Percentiles rank a stretch among this genome's conserved stretches.
Conservation (phyloP, 768 basidiomycete species). For the Fomitopsis pulvina region DNA sequence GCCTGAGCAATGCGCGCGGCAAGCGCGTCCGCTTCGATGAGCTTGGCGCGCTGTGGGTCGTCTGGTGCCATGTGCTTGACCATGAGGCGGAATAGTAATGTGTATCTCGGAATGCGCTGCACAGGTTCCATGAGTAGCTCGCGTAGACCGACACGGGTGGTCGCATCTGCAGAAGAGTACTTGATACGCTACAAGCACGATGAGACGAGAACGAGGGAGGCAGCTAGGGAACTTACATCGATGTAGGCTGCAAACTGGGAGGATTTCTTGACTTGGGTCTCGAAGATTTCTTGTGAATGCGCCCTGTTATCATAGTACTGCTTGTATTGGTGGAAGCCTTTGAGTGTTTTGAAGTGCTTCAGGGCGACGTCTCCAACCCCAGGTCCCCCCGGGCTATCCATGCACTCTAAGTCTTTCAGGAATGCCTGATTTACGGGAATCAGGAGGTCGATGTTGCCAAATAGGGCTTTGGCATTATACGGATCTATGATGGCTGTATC, state of each 20-base stretch:
- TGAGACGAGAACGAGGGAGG: constrained; percentile 1
- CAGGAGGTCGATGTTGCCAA: constrained; percentile 89
- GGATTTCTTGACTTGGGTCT: constrained; percentile 71
- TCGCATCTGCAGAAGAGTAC: constrained; percentile 67
- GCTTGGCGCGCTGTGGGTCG: constrained; percentile 71
- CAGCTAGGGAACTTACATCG: constrained; percentile 53
- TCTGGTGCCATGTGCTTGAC: constrained; percentile 78
- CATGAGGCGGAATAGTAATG: constrained; percentile 88
- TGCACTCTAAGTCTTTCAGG: constrained; percentile 73
- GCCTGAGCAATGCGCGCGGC: constrained; percentile 88
- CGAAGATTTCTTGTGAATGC: constrained; percentile 85
- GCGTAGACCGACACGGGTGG: constrained; percentile 80
- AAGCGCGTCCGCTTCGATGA: constrained; percentile 80
- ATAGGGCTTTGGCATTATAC: constrained; percentile 90
- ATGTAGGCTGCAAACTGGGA: constrained; percentile 83
- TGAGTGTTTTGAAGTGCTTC: constrained; percentile 76
- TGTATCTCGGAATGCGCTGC: constrained; percentile 92
- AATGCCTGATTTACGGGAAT: constrained; percentile 88
- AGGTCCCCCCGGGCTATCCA: constrained; percentile 56
- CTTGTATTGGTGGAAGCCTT: constrained; percentile 87
- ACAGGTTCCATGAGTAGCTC: constrained; percentile 96
- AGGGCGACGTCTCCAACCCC: constrained; percentile 82
- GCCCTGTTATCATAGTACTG: constrained; percentile 91
- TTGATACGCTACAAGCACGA: constrained; percentile 78
- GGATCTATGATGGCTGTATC: constrained; percentile 81